A percentile compares a stretch with the other conserved stretches of the same genome.
phyloP scores from a whole-genome alignment of 257 asterid species.

The Nicotiana sylvestris region DNA sequence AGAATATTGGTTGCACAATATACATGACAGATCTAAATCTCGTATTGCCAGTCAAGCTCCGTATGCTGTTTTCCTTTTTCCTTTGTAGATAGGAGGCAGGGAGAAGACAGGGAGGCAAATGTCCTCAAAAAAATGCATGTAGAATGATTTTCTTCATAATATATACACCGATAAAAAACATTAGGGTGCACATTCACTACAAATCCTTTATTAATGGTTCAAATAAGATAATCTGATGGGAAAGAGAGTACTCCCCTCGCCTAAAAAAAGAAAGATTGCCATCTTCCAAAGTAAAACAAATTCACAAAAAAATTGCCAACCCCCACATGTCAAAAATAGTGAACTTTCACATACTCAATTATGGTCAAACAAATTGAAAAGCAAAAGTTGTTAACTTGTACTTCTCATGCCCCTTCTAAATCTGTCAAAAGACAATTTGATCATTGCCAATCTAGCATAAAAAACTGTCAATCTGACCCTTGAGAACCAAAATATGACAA shows the following conservation, averaged over 20 bases:
- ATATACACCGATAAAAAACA: background rate
- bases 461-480: background rate
- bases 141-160: background rate
- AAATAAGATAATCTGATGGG: background rate
- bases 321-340: background rate
- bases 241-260: background rate
- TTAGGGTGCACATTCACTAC: background rate
- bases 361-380: background rate
- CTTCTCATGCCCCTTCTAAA: background rate
- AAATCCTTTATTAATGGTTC: background rate
- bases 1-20: background rate
- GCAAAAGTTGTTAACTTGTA: background rate
- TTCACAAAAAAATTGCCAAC: background rate
- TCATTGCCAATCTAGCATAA: background rate
- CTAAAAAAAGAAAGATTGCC: background rate
- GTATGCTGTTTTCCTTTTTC: background rate
- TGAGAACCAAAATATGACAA: background rate
- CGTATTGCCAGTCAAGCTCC: background rate
- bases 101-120: background rate
- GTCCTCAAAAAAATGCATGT: background rate
- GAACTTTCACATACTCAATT: background rate
- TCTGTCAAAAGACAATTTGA: background rate
- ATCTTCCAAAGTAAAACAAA: background rate
- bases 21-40: background rate
- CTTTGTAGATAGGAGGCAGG: background rate